Evolutionary conservation across 192 early-diverging fungal genomes (phyloP).

Genomic region (Entomortierella chlamydospora): DNA sequence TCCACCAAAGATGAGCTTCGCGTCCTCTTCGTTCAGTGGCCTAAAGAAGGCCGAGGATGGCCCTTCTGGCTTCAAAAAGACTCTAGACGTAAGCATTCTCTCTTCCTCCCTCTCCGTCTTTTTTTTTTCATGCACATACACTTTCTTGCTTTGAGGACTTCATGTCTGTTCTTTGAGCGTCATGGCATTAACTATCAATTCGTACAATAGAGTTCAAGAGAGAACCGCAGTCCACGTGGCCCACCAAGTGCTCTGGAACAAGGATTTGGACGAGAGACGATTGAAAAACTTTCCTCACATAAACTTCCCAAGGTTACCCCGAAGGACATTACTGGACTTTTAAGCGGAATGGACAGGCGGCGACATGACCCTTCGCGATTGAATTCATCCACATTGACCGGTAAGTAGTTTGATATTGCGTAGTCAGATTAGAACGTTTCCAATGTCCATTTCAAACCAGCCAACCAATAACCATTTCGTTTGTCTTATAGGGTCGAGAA

Average conservation of each 20-base stretch:
- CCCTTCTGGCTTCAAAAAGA: conserved; percentile 37
- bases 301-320: conserved; percentile 50
- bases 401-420: conserved; percentile 1
- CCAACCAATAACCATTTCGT: too few relatives aligned
- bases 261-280: conserved; percentile 51
- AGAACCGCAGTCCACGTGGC: conserved; percentile 38
- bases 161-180: too few relatives aligned
- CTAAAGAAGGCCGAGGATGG: conserved; percentile 59
- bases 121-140: too few relatives aligned
- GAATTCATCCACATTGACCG: conserved; percentile 9
- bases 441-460: too few relatives aligned
- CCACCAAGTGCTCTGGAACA: conserved; percentile 49
- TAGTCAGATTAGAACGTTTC: neutral
- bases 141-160: too few relatives aligned
- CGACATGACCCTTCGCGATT: conserved; percentile 16
- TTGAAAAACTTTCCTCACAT: conserved; percentile 42
- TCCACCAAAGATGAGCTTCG: conserved; percentile 68
- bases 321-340: conserved; percentile 47
- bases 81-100: conserved; percentile 27
- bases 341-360: conserved; percentile 50
- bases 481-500: conserved; percentile 18
- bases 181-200: neutral
- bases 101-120: neutral
- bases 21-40: conserved; percentile 62
- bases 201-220: conserved; percentile 25